A percentile compares a stretch with the other conserved stretches of the same genome.
These are phyloP conservation scores for Petunia secreta DNA, from an alignment of 257 asterid genomes.

Conservation along the genomic window DNA sequence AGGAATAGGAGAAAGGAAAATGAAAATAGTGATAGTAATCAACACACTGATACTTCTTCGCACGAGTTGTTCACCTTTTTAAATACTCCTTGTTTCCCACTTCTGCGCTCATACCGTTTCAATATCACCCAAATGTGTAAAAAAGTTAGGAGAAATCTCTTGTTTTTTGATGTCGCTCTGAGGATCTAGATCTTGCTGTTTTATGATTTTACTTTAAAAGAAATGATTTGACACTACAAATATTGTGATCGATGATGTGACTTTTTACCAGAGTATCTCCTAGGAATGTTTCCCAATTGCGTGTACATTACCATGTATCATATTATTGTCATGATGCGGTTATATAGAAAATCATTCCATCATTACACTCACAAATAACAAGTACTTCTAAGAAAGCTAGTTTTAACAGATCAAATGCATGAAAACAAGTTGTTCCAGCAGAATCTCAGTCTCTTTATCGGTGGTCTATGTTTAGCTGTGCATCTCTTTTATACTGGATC, in stretches of 20 bases:
- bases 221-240: neutral
- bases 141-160: neutral
- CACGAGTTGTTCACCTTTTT: slow-evolving; percentile 2
- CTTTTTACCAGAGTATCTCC: no score
- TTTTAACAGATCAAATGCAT: neutral
- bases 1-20: slow-evolving; percentile 16
- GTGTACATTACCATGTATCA: no score
- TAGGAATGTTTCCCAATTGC: no score
- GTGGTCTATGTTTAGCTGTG: neutral
- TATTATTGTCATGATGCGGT: no score
- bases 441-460: neutral
- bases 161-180: neutral
- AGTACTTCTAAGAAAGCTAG: no score
- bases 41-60: slow-evolving; percentile 15
- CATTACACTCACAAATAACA: no score
- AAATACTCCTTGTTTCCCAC: neutral
- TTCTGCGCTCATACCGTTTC: neutral
- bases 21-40: slow-evolving; percentile 17
- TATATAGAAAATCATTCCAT: no score
- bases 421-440: neutral
- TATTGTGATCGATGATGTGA: neutral
- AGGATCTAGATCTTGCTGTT: neutral
- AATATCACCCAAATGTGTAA: slow-evolving; percentile 8
- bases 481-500: neutral
- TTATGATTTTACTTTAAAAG: neutral